Evolutionary conservation across 148 eudicot genomes (phyloP).

Genomic region (Bassia scoparia): DNA sequence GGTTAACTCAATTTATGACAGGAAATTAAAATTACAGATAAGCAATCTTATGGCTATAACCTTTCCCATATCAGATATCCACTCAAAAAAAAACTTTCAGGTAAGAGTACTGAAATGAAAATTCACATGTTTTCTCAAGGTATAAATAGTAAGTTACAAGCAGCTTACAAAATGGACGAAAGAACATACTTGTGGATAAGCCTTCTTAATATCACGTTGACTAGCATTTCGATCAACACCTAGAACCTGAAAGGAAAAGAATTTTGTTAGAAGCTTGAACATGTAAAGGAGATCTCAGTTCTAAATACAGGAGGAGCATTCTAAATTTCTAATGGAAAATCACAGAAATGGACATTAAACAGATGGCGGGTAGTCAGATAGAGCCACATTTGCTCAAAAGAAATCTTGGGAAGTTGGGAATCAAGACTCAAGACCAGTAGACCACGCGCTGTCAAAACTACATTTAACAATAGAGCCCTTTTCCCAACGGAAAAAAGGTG

Average conservation of each 20-base stretch:
- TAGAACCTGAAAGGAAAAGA: constrained; percentile 51
- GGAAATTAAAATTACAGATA: background rate
- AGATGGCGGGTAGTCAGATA: background rate
- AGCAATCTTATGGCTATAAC: background rate
- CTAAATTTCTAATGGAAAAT: constrained; percentile 11
- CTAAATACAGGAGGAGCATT: background rate
- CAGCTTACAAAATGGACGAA: background rate
- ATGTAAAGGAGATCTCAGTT: background rate
- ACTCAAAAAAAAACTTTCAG: background rate
- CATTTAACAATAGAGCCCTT: too few species aligned
- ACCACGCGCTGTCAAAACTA: too few species aligned
- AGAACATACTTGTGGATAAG: constrained; percentile 87
- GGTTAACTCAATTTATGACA: background rate
- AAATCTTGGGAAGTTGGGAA: too few species aligned
- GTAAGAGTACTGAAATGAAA: background rate
- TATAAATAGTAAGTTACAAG: background rate
- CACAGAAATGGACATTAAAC: background rate
- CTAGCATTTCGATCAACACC: constrained; percentile 81
- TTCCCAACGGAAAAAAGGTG: too few species aligned
- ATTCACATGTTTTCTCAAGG: background rate
- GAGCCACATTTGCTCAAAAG: background rate
- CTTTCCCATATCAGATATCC: background rate
- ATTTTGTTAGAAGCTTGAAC: constrained; percentile 7
- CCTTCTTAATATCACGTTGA: constrained; percentile 88
- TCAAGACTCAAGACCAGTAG: too few species aligned